Evolutionary conservation across 495 filamentous ascomycete species (phyloP).

Genomic region (Corynascus novoguineensis): DNA sequence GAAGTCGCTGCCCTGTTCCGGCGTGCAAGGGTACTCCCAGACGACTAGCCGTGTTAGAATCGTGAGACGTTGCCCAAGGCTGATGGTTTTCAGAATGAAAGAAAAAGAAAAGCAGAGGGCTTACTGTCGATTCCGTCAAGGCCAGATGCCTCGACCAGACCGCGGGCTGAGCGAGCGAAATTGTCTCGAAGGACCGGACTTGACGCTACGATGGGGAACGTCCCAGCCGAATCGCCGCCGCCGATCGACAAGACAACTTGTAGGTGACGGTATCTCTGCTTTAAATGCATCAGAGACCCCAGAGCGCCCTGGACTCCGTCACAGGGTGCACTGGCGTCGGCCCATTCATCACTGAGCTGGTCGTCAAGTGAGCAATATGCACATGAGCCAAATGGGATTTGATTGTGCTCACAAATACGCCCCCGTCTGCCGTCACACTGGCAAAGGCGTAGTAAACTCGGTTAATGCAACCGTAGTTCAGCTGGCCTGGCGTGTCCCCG

Average conservation of each 20-base stretch:
- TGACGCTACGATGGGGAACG: slow-evolving; percentile 68
- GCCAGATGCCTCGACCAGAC: slow-evolving; percentile 66
- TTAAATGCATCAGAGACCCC: slow-evolving; percentile 68
- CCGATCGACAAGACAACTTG: slow-evolving; percentile 83
- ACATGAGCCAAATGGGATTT: neutral
- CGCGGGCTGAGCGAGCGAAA: slow-evolving; percentile 67
- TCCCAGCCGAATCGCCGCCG: slow-evolving; percentile 71
- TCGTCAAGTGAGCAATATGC: neutral
- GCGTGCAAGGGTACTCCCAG: slow-evolving; percentile 78
- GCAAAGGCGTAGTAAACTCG: slow-evolving; percentile 91
- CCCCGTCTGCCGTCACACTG: slow-evolving; percentile 72
- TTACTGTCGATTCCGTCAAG: slow-evolving; percentile 85
- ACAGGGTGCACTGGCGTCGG: slow-evolving; percentile 72
- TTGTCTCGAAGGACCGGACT: slow-evolving; percentile 55
- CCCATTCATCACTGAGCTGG: slow-evolving; percentile 82
- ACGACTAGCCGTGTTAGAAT: slow-evolving; percentile 55
- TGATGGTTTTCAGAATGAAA: too few relatives aligned
- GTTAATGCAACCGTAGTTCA: slow-evolving; percentile 59
- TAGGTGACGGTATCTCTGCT: slow-evolving; percentile 67
- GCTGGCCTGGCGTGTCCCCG: slow-evolving; percentile 68
- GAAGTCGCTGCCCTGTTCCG: slow-evolving; percentile 66
- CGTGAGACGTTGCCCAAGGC: neutral
- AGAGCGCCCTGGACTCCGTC: slow-evolving; percentile 75
- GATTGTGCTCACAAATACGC: slow-evolving; percentile 62
- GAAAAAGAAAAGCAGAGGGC: slow-evolving; percentile 14